Conservation (phyloP, 352 stramenopile species). For the Phytophthora europaea region DNA sequence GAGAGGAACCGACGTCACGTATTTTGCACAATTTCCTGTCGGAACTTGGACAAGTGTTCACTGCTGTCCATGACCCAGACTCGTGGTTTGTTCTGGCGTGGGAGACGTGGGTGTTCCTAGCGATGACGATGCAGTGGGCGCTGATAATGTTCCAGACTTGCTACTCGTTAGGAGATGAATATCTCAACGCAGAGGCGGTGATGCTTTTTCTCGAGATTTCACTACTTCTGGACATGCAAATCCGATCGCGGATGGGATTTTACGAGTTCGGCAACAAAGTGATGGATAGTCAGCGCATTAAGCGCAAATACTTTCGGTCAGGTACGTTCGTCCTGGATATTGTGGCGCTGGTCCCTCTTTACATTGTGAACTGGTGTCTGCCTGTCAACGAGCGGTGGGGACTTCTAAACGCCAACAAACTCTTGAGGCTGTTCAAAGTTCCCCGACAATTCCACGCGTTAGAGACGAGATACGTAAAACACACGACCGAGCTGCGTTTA, state of each 20-base stretch:
- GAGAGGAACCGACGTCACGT: neutral
- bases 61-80: slow-evolving; percentile 51
- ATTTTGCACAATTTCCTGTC: slow-evolving; percentile 8
- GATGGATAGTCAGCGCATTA: slow-evolving; percentile 52
- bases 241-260: slow-evolving; percentile 64
- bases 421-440: slow-evolving; percentile 66
- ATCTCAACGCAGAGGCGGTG: slow-evolving; percentile 29
- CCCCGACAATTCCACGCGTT: slow-evolving; percentile 58
- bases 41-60: neutral
- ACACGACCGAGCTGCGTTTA: slow-evolving; percentile 61
- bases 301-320: slow-evolving; percentile 53
- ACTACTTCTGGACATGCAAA: slow-evolving; percentile 65
- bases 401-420: slow-evolving; percentile 71
- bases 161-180: slow-evolving; percentile 26
- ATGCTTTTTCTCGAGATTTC: slow-evolving; percentile 50
- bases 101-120: slow-evolving; percentile 71
- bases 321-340: slow-evolving; percentile 58
- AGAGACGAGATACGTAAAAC: slow-evolving; percentile 73
- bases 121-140: slow-evolving; percentile 63
- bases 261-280: slow-evolving; percentile 82
- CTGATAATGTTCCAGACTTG: slow-evolving; percentile 62
- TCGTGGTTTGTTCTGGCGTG: slow-evolving; percentile 56
- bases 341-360: slow-evolving; percentile 60
- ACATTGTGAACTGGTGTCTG: slow-evolving; percentile 58
- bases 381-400: slow-evolving; percentile 37